Base-by-base conservation (phyloP, 768 basidiomycete genomes). In the Tylopilus sp. region DNA sequence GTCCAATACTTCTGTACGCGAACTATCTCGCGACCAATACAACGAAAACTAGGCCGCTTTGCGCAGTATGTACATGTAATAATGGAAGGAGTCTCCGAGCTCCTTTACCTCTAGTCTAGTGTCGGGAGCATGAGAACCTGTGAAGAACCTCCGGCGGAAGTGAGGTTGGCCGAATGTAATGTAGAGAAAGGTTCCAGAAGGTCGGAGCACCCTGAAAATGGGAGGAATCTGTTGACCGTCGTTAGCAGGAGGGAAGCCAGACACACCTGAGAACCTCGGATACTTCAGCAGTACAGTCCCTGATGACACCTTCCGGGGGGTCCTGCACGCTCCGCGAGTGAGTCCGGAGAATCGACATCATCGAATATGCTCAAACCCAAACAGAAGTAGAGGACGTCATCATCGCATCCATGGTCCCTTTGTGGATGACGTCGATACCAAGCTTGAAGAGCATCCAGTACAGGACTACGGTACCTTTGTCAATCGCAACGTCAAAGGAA, bases 101-200 rank as follows among this genome's bases (percentile, higher is more conserved):
- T 85, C 77, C 51, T 77, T 78, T 48, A 90, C 76, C 59, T 88
- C 81, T 5, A 93, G 71, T 6, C 65, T 77, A 20, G 88, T 84
- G 2, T 71, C 76, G 15, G 76, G 72, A 44, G 76, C 70, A 45
- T 69, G 61, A 1, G 55, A 26, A 26, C 66, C 66, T 4, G 71
- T 76, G 17, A 94, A 70, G 66, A 82, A 91, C 18, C 81, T 81
- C 50, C 76, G 75, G 36, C 91, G 83, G 65, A 94, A 93, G 64
- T 94, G 91, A 1, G 91, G 91, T 64, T 93, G 91, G 4, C 91
- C 91, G 57, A 93, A 91, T 5, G 91, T 93, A 51, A 93, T 69
- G 65, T 92, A 91, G 41, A 93, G 67, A 67, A 92, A 89, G 3
- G 73, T 56, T 0, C 87, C 86, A 2, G 54, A 69, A n/a, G 69